Base-by-base conservation (phyloP, 768 basidiomycete genomes). In the Asterophora lycoperdoides region DNA sequence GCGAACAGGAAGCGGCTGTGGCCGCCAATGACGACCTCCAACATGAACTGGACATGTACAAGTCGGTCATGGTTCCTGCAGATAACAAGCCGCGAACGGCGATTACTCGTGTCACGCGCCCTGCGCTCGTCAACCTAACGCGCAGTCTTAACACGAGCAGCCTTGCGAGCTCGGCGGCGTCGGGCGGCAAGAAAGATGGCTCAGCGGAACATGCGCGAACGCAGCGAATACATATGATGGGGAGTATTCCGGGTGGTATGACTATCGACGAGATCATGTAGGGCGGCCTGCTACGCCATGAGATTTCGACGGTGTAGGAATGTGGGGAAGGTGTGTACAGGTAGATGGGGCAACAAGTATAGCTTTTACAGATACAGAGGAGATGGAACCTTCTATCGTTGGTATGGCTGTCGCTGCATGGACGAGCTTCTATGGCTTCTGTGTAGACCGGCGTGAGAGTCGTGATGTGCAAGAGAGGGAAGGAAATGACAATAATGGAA, bases 31-130 rank as follows among this genome's bases (percentile, higher is more conserved):
- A 68, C 1, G 73, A 73, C n/a, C 65, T 85, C 2, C 65, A 65
- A 36, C 67, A 73, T 35, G 83, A 84, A 56, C 64, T 85, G 3
- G 73, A 74, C 32, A 68, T 80, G 73, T 85, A 83, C 64, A 82
- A 75, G 51, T 82, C 82, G 11, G 75, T 80, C 26, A 65, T 69
- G 56, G 68, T 80, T 11, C 74, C 77, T 0, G 41, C 64, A 14
- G 74, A 75, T 3, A 66, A 63, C 56, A 82, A 80, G 57, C 79
- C 79, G 13, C 73, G 78, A 18, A 81, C 81, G 15, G 61, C 68
- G 44, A 70, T 83, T 32, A 81, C 77, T 10, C 68, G 78, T 40
- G 66, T 84, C 15, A 64, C 63, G 4, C 70, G 83, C 38, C 65
- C 68, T 5, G 79, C 79, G 1, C 60, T 83, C 26, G 64, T 71